Percentiles rank a stretch among this genome's conserved stretches.
Conservation (phyloP, 1,284 basidiomycete genomes). For the Veloboletus limbatus region DNA sequence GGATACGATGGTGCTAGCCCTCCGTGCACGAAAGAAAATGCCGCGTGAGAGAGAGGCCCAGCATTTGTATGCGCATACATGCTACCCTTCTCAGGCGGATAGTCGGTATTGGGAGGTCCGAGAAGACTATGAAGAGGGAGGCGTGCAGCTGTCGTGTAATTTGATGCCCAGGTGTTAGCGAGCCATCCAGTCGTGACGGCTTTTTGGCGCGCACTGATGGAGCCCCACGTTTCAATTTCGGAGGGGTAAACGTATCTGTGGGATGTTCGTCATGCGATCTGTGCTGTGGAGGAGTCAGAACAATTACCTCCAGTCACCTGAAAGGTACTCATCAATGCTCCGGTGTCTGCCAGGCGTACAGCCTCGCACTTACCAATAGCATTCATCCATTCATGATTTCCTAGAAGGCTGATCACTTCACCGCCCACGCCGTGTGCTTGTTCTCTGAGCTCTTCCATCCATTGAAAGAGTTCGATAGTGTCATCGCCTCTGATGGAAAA, state of each 20-base stretch:
- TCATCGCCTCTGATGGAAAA: constrained; percentile 70
- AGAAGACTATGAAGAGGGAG: constrained; percentile 74
- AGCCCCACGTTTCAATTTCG: constrained; percentile 80
- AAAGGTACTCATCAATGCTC: constrained; percentile 8
- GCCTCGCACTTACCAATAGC: constrained; percentile 56
- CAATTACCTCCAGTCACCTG: constrained; percentile 80
- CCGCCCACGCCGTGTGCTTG: constrained; percentile 73
- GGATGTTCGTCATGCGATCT: constrained; percentile 4
- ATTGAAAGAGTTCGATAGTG: constrained; percentile 76
- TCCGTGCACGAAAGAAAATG: constrained; percentile 85
- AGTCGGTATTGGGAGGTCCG: constrained; percentile 70
- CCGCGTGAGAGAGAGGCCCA: constrained; percentile 65
- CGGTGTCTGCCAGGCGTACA: neutral
- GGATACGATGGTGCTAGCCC: constrained; percentile 76
- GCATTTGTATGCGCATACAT: constrained; percentile 37
- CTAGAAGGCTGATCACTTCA: constrained; percentile 71
- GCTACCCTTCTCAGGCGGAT: constrained; percentile 43
- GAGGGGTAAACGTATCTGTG: constrained; percentile 78
- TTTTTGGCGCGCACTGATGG: constrained; percentile 64
- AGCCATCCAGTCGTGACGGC: constrained; percentile 75
- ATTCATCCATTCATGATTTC: constrained; percentile 95
- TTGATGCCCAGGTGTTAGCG: constrained; percentile 79
- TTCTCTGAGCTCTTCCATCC: constrained; percentile 79
- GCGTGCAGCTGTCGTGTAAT: constrained; percentile 82
- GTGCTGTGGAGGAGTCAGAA: constrained; percentile 1